Base-by-base conservation (phyloP, 345 rosid species). In the Crucihimalaya himalaica region DNA sequence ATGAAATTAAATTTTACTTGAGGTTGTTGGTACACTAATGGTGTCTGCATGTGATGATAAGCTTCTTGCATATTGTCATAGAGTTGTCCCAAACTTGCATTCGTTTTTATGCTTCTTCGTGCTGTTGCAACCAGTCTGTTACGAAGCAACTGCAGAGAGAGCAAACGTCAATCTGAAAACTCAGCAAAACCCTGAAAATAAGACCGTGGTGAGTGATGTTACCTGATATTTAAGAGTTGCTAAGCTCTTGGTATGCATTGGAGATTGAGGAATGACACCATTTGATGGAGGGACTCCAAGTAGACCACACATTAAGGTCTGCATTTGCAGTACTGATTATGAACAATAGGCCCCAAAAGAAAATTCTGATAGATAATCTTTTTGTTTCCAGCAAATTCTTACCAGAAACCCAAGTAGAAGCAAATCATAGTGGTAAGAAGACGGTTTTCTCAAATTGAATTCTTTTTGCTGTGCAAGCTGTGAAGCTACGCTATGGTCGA, bases 211-310 rank as follows among this genome's bases (percentile, higher is more conserved):
- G 58, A 66, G 66, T 32, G 53, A 37, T 11, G 11, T 72, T 59
- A 91, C 98, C 96, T 94, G 97, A 65, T 94, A 91, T 77, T 94
- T 94, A 63, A 91, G 83, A 63, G 97, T 89, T 59, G 98, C 93
- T 75, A 93, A 83, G 87, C 95, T 87, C 73, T 93, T 93, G 5
- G 98, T 93, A 74, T 93, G 98, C 98, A 94, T 94, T 25, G 98
- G 98, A 55, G 98, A 94, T 77, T 94, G 97, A 6, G 98, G 98
- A 66, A 94, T 91, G 58, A 94, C 98, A 66, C 98, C 98, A 70
- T 94, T 94, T 43, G 98, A 86, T 54, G 98, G 97, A 23, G 98
- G 98, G 69, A 94, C 85, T 79, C 97, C 98, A 68, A 94, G 81
- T 51, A 94, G 89, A 63, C 98, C 98, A 34, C 98, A 91, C 64